Base-by-base conservation (phyloP, 1,284 basidiomycete species). In the Exsudoporus floridanus region DNA sequence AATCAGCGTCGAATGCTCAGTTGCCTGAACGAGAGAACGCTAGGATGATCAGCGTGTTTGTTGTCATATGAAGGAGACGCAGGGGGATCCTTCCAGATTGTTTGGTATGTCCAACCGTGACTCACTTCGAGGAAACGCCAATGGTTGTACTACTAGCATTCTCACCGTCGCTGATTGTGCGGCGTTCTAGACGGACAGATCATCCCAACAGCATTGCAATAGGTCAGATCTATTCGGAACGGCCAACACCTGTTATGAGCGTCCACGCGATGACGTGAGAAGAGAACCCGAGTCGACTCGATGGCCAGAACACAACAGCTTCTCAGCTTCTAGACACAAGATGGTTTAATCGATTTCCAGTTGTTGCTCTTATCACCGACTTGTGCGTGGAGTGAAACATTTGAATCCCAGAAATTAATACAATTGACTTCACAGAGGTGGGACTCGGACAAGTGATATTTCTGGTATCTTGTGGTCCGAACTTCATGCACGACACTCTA, bases 391-490 rank as follows among this genome's bases (percentile, higher is more conserved):
- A 18, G 43, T 49, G 28, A 41, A 23, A 27, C 23, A 5, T 46
- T 34, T 9, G 14, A 30, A 41, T 39, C 13, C 27, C 25, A 30
- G 19, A 12, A 42, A 28, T 44, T 9, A 21, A 46, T 27, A n/a
- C 14, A 23, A 19, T 27, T 13, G 34, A 33, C 21, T 31, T 19
- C 16, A 39, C 19, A 35, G 9, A 44, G 14, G 27, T 23, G 21
- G n/a, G n/a, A n/a, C n/a, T n/a, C n/a, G 5, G 28, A 34, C 12
- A 39, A 28, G 40, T 13, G 27, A 36, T 9, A 21, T 45, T 43
- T 21, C 19, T 36, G 60, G 62, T 65, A 65, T 65, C 27, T 46
- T 41, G 48, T 31, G 21, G 27, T 45, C 36, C n/a, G 6, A 38
- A 43, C 16, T 23, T 18, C 21, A 34, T 43, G 18, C 35, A 40